A percentile compares a stretch with the other conserved stretches of the same genome.
Evolutionary conservation across 257 asterid species (phyloP).

Genomic region (Prunella vulgaris): DNA sequence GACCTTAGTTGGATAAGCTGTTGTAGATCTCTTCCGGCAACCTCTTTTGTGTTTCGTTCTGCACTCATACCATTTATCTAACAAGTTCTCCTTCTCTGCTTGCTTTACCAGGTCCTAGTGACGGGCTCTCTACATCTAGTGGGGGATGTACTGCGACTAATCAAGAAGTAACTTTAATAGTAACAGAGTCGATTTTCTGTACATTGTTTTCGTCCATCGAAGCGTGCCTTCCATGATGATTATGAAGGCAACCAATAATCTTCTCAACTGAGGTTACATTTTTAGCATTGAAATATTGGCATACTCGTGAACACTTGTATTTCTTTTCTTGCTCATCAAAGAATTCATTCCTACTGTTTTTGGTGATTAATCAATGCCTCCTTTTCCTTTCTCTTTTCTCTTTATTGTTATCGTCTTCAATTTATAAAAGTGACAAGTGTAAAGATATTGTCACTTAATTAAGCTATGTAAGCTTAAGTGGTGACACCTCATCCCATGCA

Average conservation of each 20-base stretch:
- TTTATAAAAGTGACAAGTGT: too few species aligned
- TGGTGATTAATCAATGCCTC: not conserved
- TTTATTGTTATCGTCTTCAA: too few species aligned
- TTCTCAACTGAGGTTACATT: not conserved
- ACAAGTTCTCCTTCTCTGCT: not conserved
- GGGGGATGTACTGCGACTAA: slow-evolving; percentile 71
- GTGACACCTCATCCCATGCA: too few species aligned
- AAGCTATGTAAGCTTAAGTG: too few species aligned
- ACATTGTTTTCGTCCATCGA: not conserved
- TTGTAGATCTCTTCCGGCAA: not conserved
- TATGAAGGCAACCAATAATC: not conserved
- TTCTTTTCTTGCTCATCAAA: not conserved
- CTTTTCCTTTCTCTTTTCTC: not conserved
- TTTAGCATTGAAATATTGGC: not conserved
- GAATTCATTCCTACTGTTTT: not conserved
- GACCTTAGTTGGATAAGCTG: not conserved
- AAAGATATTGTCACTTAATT: too few species aligned
- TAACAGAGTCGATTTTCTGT: not conserved
- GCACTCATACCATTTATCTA: not conserved
- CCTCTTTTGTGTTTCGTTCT: not conserved
- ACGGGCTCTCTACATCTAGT: slow-evolving; percentile 91
- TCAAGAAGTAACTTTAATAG: slow-evolving; percentile 50
- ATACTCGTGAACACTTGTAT: not conserved
- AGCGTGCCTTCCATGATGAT: not conserved
- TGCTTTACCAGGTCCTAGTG: slow-evolving; percentile 64